These are phyloP conservation scores for Alternaria incomplexa DNA, from an alignment of 2,329 filamentous ascomycete species.

Conservation along the genomic window DNA sequence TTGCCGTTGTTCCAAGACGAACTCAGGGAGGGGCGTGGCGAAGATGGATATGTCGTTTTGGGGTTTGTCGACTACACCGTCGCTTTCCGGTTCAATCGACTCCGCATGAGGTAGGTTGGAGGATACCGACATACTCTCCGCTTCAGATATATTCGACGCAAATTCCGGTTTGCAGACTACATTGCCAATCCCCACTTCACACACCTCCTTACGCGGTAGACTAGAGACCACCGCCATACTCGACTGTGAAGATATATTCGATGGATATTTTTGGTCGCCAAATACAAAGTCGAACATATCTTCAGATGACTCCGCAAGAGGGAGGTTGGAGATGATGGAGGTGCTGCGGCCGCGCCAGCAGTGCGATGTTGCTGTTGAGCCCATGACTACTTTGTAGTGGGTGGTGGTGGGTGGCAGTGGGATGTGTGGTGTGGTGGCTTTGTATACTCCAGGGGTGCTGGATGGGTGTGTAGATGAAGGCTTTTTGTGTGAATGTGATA, in stretches of 20 bases:
- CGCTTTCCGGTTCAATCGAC: fast-evolving
- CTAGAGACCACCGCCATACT: neutral
- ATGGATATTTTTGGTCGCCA: neutral
- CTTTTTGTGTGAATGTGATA: neutral
- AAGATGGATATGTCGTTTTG: neutral
- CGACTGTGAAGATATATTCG: neutral
- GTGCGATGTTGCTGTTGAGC: neutral
- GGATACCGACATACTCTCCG: no score
- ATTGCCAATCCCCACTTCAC: neutral
- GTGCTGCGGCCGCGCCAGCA: neutral
- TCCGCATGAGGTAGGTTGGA: no score
- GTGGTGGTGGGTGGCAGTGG: no score
- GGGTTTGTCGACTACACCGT: fast-evolving
- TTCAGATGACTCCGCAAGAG: neutral
- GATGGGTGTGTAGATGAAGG: no score
- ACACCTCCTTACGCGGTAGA: neutral
- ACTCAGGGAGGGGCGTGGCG: neutral
- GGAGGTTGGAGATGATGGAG: neutral
- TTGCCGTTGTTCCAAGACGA: neutral
- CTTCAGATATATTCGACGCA: no score
- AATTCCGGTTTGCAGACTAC: neutral
- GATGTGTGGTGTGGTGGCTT: neutral
- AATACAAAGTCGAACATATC: neutral
- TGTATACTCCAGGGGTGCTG: neutral
- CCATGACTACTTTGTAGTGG: neutral